Conservation (phyloP, 23 red algal genomes). For the Pyropia yezoensis region DNA sequence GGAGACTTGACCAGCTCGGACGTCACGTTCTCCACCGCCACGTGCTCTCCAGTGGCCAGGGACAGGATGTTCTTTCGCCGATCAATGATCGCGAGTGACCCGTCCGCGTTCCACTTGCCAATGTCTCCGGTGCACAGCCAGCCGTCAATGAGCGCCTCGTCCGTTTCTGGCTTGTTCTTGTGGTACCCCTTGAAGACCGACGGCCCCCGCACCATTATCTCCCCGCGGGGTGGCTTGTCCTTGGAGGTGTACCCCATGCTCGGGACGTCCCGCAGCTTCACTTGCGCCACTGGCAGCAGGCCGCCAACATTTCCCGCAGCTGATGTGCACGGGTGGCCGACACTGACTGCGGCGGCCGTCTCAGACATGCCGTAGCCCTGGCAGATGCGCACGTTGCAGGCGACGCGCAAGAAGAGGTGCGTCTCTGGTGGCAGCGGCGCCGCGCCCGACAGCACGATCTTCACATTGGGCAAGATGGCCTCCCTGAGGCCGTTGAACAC, state of each 20-base stretch:
- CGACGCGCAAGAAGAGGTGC: conserved; percentile 20
- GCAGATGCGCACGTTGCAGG: conserved; percentile 11
- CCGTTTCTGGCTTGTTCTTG: conserved; percentile 35
- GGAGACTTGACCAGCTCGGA: conserved; percentile 9
- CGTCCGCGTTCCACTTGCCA: conserved; percentile 21
- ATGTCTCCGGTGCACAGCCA: conserved; percentile 45
- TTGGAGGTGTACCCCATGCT: conserved; percentile 37
- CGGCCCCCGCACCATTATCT: conserved; percentile 27
- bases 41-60: conserved; percentile 42
- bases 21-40: conserved; percentile 39
- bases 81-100: conserved; percentile 39
- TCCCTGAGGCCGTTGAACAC: conserved; percentile 15
- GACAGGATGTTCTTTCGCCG: conserved; percentile 61
- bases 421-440: conserved; percentile 23
- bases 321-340: conserved; percentile 7
- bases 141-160: conserved; percentile 32
- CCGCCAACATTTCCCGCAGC: conserved; percentile 10
- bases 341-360: conserved; percentile 23
- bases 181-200: conserved; percentile 32
- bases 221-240: conserved; percentile 35
- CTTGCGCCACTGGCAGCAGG: conserved; percentile 23
- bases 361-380: conserved; percentile 58
- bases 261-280: conserved; percentile 35
- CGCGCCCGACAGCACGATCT: conserved; percentile 23
- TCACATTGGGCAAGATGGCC: conserved; percentile 16